A percentile compares a stretch with the other conserved stretches of the same genome.
Evolutionary conservation across 352 stramenopile genomes (phyloP).

Genomic region (Globisporangium sylvaticum): DNA sequence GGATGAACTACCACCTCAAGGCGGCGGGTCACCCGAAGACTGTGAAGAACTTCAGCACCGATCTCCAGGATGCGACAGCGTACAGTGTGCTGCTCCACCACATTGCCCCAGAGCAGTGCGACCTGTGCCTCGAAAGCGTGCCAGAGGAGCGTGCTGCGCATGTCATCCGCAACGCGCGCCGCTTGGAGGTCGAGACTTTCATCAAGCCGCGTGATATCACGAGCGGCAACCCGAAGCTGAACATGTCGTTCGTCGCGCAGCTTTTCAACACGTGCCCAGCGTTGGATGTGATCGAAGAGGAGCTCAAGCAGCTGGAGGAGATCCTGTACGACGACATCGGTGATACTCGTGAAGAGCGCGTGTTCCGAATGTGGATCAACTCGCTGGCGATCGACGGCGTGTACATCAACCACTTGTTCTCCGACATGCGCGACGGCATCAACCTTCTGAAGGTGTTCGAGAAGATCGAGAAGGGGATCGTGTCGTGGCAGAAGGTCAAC

Average conservation of each 20-base stretch:
- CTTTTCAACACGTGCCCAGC: slow-evolving; percentile 91
- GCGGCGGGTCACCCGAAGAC: slow-evolving; percentile 64
- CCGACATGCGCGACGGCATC: slow-evolving; percentile 84
- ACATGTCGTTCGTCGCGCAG: slow-evolving; percentile 88
- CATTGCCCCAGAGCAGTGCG: slow-evolving; percentile 74
- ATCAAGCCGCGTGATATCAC: slow-evolving; percentile 92
- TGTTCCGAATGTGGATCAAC: slow-evolving; percentile 93
- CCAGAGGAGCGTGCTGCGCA: slow-evolving; percentile 64
- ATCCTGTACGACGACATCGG: slow-evolving; percentile 85
- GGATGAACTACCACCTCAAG: slow-evolving; percentile 93
- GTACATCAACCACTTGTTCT: slow-evolving; percentile 90
- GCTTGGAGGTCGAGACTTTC: slow-evolving; percentile 86
- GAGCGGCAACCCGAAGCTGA: slow-evolving; percentile 90
- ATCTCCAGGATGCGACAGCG: slow-evolving; percentile 79
- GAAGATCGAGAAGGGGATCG: slow-evolving; percentile 85
- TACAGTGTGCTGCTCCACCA: slow-evolving; percentile 88
- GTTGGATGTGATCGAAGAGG: slow-evolving; percentile 77
- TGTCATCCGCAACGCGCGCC: slow-evolving; percentile 83
- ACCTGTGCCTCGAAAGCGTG: slow-evolving; percentile 49
- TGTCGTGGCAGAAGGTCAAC: slow-evolving; percentile 89
- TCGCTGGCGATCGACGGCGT: slow-evolving; percentile 86
- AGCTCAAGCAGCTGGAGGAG: slow-evolving; percentile 84
- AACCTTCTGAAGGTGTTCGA: slow-evolving; percentile 89
- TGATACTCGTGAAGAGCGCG: slow-evolving; percentile 84
- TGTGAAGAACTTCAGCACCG: slow-evolving; percentile 76